Evolutionary conservation across 257 asterid species (phyloP).

Genomic region (Gynochthodes officinalis): DNA sequence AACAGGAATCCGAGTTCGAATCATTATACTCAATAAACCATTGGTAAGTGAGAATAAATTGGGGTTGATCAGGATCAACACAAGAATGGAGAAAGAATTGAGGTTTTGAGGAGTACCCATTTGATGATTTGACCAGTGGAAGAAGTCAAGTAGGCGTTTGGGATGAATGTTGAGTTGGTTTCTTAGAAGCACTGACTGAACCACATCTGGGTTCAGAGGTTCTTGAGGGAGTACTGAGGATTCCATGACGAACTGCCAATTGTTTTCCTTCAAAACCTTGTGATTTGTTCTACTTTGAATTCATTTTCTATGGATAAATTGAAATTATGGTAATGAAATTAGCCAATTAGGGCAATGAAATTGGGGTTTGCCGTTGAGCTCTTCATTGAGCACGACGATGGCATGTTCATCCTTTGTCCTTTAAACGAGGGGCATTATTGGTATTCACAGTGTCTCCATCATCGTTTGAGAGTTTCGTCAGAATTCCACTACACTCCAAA

Average conservation of each 20-base stretch:
- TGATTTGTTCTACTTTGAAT: conserved; percentile 53
- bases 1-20: conserved; percentile 34
- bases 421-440: too few relatives aligned
- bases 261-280: conserved; percentile 47
- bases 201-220: conserved; percentile 39
- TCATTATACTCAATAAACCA: too few relatives aligned
- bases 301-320: conserved; percentile 36
- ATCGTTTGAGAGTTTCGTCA: too few relatives aligned
- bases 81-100: conserved; percentile 51
- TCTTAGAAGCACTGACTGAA: conserved; percentile 48
- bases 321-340: too few relatives aligned
- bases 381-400: too few relatives aligned
- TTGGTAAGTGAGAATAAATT: too few relatives aligned
- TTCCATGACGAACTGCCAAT: conserved; percentile 61
- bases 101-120: conserved; percentile 49
- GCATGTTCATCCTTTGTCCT: too few relatives aligned
- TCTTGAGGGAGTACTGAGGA: conserved; percentile 45
- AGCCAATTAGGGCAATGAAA: too few relatives aligned
- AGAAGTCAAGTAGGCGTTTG: conserved; percentile 62
- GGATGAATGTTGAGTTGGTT: conserved; percentile 52
- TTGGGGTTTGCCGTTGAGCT: too few relatives aligned
- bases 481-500: too few relatives aligned
- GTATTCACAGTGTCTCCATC: too few relatives aligned
- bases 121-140: conserved; percentile 52
- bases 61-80: too few relatives aligned